A percentile compares a stretch with the other conserved stretches of the same genome.
Evolutionary conservation across 768 basidiomycete species (phyloP).

Genomic region (Rhodosporidiobolus sp.): DNA sequence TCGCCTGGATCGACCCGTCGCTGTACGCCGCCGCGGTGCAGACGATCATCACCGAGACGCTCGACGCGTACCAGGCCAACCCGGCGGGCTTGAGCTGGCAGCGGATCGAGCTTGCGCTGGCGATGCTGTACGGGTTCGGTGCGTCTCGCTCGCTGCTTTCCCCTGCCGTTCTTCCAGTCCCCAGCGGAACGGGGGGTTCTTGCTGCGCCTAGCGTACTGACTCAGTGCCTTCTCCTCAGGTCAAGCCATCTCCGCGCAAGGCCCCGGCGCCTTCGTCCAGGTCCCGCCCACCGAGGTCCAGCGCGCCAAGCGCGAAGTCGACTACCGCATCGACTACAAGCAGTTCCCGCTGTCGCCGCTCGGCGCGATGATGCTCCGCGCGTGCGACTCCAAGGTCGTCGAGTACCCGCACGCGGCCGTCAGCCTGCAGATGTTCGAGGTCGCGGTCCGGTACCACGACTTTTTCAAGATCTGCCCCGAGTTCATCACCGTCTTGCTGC

Average conservation of each 20-base stretch:
- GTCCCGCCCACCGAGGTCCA: conserved; percentile 57
- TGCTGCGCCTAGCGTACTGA: not conserved
- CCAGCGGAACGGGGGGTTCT: not conserved
- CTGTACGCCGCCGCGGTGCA: conserved; percentile 76
- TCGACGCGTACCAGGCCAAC: conserved; percentile 60
- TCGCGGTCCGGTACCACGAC: conserved; percentile 83
- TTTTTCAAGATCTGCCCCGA: conserved; percentile 94
- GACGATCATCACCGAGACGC: conserved; percentile 67
- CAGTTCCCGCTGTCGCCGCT: conserved; percentile 70
- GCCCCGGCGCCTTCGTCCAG: conserved; percentile 80
- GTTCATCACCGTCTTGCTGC: conserved; percentile 78
- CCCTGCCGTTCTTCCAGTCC: not conserved
- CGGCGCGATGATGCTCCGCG: conserved; percentile 80
- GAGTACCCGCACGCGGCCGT: conserved; percentile 69
- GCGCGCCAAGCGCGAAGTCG: conserved; percentile 54
- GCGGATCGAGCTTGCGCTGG: conserved; percentile 88
- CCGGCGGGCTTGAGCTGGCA: conserved; percentile 76
- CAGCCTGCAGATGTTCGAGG: conserved; percentile 87
- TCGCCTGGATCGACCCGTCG: conserved; percentile 77
- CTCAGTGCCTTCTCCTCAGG: conserved; percentile 14
- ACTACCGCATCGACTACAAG: conserved; percentile 41
- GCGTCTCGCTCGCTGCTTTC: conserved; percentile 56
- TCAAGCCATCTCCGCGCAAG: conserved; percentile 57
- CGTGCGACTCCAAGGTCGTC: conserved; percentile 77
- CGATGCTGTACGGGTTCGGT: conserved; percentile 88